phyloP scores from a whole-genome alignment of 352 stramenopile species.

The Phytopythium helicoides region DNA sequence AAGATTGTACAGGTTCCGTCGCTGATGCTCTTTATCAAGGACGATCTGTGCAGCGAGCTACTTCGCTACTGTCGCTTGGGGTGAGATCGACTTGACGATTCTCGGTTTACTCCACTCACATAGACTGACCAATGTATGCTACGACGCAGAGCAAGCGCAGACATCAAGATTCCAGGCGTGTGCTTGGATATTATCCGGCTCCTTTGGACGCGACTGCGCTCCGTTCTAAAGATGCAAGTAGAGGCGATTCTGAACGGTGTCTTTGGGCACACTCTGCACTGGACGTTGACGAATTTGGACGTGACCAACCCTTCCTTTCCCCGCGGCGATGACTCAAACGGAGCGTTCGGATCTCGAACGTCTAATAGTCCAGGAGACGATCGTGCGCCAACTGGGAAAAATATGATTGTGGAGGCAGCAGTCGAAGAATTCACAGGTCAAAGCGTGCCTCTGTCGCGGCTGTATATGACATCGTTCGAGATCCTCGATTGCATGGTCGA shows the following conservation, averaged over 20 bases:
- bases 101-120: constrained; percentile 3
- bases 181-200: constrained; percentile 64
- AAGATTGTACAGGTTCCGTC: constrained; percentile 52
- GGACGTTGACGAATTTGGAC: constrained; percentile 63
- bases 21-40: constrained; percentile 81
- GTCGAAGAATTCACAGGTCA: constrained; percentile 66
- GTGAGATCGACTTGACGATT: constrained; percentile 18
- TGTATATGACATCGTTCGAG: constrained; percentile 72
- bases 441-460: constrained; percentile 38
- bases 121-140: constrained; percentile 5
- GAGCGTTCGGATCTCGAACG: neutral
- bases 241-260: constrained; percentile 73
- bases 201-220: constrained; percentile 74
- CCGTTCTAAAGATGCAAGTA: constrained; percentile 76
- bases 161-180: constrained; percentile 53
- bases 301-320: constrained; percentile 59
- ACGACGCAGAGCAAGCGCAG: constrained; percentile 42
- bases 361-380: neutral
- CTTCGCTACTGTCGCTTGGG: constrained; percentile 70
- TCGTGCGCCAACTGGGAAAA: neutral
- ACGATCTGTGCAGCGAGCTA: constrained; percentile 76
- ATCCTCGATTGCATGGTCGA: constrained; percentile 94
- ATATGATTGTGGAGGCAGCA: constrained; percentile 39
- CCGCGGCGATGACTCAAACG: constrained; percentile 25
- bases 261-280: constrained; percentile 69